Evolutionary conservation across 1,284 basidiomycete genomes (phyloP).

Genomic region (Puccinia triticina): DNA sequence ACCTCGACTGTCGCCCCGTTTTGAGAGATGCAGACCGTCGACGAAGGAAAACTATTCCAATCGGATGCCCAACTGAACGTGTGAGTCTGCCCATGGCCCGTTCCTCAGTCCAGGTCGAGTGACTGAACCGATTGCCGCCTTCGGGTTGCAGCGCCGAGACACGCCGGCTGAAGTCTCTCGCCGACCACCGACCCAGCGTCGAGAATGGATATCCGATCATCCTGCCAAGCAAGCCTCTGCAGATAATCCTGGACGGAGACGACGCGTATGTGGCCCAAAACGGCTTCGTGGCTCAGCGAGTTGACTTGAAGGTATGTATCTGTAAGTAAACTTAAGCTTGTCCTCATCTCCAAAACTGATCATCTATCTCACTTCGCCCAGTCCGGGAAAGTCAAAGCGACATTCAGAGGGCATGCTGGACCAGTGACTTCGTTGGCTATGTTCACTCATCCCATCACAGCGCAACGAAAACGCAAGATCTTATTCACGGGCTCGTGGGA

Average conservation of each 20-base stretch:
- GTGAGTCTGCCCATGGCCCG: conserved; percentile 62
- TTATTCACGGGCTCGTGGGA: conserved; percentile 88
- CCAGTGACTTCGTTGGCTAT: conserved; percentile 82
- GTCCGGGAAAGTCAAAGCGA: conserved; percentile 75
- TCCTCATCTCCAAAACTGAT: conserved; percentile 25
- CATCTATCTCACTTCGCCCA: conserved; percentile 58
- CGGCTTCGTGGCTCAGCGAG: conserved; percentile 71
- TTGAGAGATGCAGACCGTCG: conserved; percentile 56
- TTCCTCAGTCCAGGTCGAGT: not conserved
- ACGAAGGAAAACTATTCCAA: conserved; percentile 66
- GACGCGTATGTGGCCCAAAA: conserved; percentile 84
- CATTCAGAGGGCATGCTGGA: conserved; percentile 79
- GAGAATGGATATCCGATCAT: conserved; percentile 75
- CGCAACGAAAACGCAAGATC: conserved; percentile 66
- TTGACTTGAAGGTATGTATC: conserved; percentile 72
- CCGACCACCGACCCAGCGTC: conserved; percentile 71
- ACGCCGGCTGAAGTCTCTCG: conserved; percentile 47
- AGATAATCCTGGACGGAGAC: conserved; percentile 69
- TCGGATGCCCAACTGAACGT: conserved; percentile 74
- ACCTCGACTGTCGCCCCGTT: too few species aligned
- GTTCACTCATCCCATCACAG: conserved; percentile 56
- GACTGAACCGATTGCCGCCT: conserved; percentile 31
- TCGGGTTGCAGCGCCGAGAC: conserved; percentile 50
- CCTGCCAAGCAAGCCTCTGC: conserved; percentile 73
- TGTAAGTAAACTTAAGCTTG: not conserved